Conservation (phyloP, 2,329 filamentous ascomycete species). For the Pseudogymnoascus sp. region DNA sequence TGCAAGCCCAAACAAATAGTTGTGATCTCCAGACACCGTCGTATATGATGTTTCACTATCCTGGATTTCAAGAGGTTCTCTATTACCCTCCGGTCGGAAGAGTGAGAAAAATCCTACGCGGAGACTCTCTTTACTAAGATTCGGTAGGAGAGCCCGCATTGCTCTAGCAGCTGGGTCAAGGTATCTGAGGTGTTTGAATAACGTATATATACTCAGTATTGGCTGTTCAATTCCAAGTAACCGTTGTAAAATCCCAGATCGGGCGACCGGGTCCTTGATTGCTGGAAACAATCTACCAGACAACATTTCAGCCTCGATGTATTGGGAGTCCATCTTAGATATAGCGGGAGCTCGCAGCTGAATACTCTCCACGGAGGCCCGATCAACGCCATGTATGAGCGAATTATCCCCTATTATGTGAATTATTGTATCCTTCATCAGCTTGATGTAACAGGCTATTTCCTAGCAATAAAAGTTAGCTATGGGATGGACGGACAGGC, state of each 20-base stretch:
- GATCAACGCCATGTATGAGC: background rate
- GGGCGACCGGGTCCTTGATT: background rate
- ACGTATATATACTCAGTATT: background rate
- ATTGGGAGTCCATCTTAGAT: background rate
- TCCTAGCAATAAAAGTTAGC: background rate
- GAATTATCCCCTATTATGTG: background rate
- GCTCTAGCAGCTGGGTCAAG: background rate
- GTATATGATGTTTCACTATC: background rate
- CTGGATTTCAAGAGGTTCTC: background rate
- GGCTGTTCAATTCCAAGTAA: background rate
- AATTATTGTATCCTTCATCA: background rate
- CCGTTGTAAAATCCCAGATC: background rate
- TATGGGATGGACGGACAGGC: background rate
- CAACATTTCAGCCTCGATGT: background rate
- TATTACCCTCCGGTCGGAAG: background rate
- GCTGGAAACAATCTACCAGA: background rate
- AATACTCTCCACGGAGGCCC: background rate
- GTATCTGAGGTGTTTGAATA: background rate
- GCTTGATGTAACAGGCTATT: background rate
- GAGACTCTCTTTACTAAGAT: background rate
- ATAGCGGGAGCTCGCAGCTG: background rate
- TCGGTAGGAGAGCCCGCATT: background rate
- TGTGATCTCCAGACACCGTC: background rate
- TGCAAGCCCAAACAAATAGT: background rate
- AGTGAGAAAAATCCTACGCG: background rate